Evolutionary conservation across 1,139 yeast species (phyloP), one percentile per base, ranked within the genome.

Genomic region (Pichia sp.): DNA sequence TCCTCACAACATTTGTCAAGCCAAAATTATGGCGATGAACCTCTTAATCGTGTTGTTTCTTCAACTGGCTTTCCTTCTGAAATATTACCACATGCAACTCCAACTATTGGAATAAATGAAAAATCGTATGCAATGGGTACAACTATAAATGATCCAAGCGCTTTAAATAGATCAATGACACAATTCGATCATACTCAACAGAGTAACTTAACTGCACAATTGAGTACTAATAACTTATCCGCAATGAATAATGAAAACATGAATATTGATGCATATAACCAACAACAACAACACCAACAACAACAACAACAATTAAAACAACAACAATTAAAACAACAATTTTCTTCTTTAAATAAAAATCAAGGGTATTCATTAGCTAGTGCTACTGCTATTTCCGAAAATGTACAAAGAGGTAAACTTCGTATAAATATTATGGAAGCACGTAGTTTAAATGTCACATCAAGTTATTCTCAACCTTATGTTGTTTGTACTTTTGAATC

Each of bases 401-500:
- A 59, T 13, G 71, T 76, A 32, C 87, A 88, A 37, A 76, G 83
- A 60, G 97, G 97, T 35, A 85, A 84, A 60, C 71, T 91, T 41
- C 78, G 78, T 54, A 88, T 91, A 37, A 76, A 77, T 36, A 87
- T 91, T 51, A 68, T 83, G 31, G 91, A 86, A 60, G 96, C 96
- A 3, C 74, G 72, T 45, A 80, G 78, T 51, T 68, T 88, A 48
- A 66, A 72, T 34, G 75, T 80, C 23, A 67, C 69, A 41, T 64
- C 76, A 3, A 66, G 72, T 11, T 62, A 62, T 50, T 72, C 87
- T 8, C 81, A 78, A 53, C 96, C 96, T 3, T 89, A 89, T 60
- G 96, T 86, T 20, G 96, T 89, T 26, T 86, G 95, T 61, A 85
- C 95, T 2, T 89, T 85, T 65, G 96, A 88, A 59, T 82, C 93